Percentiles rank a stretch among this genome's conserved stretches.
These are phyloP conservation scores for Fraxinus greggii DNA, from an alignment of 305 asterid species.

Conservation along the genomic window DNA sequence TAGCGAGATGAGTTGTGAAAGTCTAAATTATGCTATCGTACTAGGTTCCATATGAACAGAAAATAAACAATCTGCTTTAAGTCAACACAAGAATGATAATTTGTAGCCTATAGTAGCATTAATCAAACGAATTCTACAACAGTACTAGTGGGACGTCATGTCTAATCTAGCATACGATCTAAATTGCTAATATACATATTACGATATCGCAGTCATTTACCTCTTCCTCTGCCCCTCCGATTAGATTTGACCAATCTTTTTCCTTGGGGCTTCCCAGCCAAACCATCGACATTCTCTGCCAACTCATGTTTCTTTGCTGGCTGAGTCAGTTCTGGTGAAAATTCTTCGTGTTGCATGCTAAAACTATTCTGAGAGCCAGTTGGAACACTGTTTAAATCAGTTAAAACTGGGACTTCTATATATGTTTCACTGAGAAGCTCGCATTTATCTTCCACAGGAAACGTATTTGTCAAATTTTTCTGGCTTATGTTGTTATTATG, in stretches of 20 bases:
- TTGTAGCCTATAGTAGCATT: conserved; percentile 10
- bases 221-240: conserved; percentile 47
- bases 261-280: conserved; percentile 38
- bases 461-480: conserved; percentile 16
- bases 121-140: conserved; percentile 24
- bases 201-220: conserved; percentile 31
- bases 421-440: conserved; percentile 49
- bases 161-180: conserved; percentile 36
- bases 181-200: conserved; percentile 11
- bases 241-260: conserved; percentile 34
- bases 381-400: conserved; percentile 37
- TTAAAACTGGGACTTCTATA: conserved; percentile 55
- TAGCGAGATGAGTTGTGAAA: background rate
- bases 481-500: conserved; percentile 9
- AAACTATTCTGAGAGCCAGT: conserved; percentile 37
- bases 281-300: conserved; percentile 18
- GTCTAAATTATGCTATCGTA: background rate
- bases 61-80: background rate
- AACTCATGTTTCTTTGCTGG: conserved; percentile 21
- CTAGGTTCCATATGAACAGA: background rate
- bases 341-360: conserved; percentile 40
- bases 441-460: conserved; percentile 35
- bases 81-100: conserved; percentile 4
- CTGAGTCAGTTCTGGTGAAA: conserved; percentile 24
- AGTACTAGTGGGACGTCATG: conserved; percentile 20